Conservation (phyloP, 768 basidiomycete species). For the Russula griseocarnosa region DNA sequence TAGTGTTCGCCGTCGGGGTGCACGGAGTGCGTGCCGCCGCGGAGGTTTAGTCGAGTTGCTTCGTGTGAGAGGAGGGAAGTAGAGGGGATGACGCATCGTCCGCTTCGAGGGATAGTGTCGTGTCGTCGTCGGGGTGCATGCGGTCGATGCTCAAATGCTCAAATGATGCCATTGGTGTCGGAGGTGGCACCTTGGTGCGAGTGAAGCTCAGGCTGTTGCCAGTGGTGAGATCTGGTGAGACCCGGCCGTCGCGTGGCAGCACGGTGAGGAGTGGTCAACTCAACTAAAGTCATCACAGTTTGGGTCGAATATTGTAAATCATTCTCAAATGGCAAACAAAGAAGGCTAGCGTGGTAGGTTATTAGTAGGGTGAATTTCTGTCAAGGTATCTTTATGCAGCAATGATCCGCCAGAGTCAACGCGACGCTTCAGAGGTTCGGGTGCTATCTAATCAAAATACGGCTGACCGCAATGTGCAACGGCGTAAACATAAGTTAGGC, state of each 20-base stretch:
- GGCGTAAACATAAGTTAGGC: background rate
- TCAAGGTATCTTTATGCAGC: background rate
- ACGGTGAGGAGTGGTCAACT: too few species aligned
- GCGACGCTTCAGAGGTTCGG: too few species aligned
- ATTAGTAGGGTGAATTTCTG: too few species aligned
- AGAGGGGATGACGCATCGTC: conserved; percentile 22
- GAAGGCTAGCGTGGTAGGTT: too few species aligned
- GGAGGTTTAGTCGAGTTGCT: conserved; percentile 5
- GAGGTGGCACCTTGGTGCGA: background rate
- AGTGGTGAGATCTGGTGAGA: too few species aligned
- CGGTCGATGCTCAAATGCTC: background rate
- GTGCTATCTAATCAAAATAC: background rate
- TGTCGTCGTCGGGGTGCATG: conserved; percentile 5
- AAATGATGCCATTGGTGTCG: background rate
- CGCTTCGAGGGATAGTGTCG: conserved; percentile 3
- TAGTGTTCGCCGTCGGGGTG: conserved; percentile 37
- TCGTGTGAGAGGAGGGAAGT: conserved; percentile 5
- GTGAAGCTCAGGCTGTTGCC: background rate
- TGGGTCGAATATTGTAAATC: too few species aligned
- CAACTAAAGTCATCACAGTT: too few species aligned
- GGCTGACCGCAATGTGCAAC: background rate
- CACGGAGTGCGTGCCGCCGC: conserved; percentile 25
- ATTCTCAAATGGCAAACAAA: too few species aligned
- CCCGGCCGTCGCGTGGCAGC: background rate
- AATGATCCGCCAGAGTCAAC: background rate